A percentile compares a stretch with the other conserved stretches of the same genome.
Conservation (phyloP, 2,329 filamentous ascomycete genomes). For the Monascus ruber region DNA sequence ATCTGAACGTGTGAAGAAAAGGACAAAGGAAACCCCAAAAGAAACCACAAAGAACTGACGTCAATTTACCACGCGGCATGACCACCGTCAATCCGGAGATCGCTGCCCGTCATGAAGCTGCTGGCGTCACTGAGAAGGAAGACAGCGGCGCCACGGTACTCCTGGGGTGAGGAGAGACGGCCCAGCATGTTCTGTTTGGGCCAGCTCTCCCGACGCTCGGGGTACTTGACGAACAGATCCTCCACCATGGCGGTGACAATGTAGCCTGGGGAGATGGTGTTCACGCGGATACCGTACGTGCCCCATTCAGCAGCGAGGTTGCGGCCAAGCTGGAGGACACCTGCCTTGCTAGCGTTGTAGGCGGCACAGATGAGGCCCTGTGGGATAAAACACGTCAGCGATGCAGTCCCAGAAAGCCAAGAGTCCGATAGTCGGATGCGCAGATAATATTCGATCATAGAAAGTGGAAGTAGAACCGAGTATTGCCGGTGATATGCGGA, state of each 20-base stretch:
- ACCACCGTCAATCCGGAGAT: slow-evolving; percentile 44
- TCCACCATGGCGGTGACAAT: slow-evolving; percentile 38
- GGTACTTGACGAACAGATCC: slow-evolving; percentile 48
- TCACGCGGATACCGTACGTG: slow-evolving; percentile 37
- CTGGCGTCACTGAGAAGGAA: slow-evolving; percentile 40
- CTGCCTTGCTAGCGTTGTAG: slow-evolving; percentile 40
- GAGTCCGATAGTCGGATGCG: too few relatives aligned
- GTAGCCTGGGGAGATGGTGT: slow-evolving; percentile 38
- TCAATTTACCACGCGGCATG: slow-evolving; percentile 40
- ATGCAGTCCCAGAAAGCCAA: too few relatives aligned
- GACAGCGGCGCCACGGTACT: slow-evolving; percentile 50
- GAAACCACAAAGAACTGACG: too few relatives aligned
- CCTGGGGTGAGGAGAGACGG: slow-evolving; percentile 53
- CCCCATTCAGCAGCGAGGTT: slow-evolving; percentile 41
- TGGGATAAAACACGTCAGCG: background rate
- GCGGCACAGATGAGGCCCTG: slow-evolving; percentile 38
- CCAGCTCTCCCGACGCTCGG: slow-evolving; percentile 70
- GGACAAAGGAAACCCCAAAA: too few relatives aligned
- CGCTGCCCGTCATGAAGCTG: slow-evolving; percentile 45
- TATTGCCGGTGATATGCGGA: background rate
- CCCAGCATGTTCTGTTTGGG: slow-evolving; percentile 76
- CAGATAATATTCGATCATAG: too few relatives aligned
- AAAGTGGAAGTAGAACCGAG: background rate
- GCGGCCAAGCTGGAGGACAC: slow-evolving; percentile 35
- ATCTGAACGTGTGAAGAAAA: too few relatives aligned